Conservation (phyloP, 352 stramenopile species). For the Phytophthora lateralis region DNA sequence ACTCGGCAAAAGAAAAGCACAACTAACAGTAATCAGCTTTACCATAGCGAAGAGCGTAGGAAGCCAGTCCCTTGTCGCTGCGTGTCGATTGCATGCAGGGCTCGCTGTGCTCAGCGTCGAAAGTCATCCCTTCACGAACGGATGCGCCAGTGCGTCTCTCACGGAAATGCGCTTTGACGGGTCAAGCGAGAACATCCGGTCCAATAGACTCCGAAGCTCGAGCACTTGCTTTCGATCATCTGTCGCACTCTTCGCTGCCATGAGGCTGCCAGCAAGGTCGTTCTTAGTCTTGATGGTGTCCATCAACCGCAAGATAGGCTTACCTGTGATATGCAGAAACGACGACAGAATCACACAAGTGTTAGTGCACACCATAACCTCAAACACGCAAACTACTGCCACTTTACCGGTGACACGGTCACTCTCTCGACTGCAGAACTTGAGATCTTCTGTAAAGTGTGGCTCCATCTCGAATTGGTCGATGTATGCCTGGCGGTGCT, state of each 20-base stretch:
- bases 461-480: slow-evolving; percentile 87
- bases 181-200: slow-evolving; percentile 86
- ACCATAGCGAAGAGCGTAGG: not conserved
- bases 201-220: slow-evolving; percentile 73
- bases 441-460: slow-evolving; percentile 87
- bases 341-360: not conserved
- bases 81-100: not conserved
- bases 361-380: not conserved
- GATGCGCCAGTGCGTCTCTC: slow-evolving; percentile 77
- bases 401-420: slow-evolving; percentile 79
- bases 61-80: not conserved
- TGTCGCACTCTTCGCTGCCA: slow-evolving; percentile 64
- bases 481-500: slow-evolving; percentile 75
- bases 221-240: slow-evolving; percentile 73
- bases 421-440: slow-evolving; percentile 83
- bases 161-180: slow-evolving; percentile 80
- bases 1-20: not conserved
- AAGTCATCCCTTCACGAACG: slow-evolving; percentile 65
- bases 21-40: slow-evolving; percentile 3
- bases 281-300: slow-evolving; percentile 67
- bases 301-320: slow-evolving; percentile 76
- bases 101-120: not conserved
- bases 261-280: slow-evolving; percentile 58
- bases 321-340: slow-evolving; percentile 40
- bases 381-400: not conserved